phyloP scores from a whole-genome alignment of 108 stramenopile species.

The Pseudonitzschia multiseries region DNA sequence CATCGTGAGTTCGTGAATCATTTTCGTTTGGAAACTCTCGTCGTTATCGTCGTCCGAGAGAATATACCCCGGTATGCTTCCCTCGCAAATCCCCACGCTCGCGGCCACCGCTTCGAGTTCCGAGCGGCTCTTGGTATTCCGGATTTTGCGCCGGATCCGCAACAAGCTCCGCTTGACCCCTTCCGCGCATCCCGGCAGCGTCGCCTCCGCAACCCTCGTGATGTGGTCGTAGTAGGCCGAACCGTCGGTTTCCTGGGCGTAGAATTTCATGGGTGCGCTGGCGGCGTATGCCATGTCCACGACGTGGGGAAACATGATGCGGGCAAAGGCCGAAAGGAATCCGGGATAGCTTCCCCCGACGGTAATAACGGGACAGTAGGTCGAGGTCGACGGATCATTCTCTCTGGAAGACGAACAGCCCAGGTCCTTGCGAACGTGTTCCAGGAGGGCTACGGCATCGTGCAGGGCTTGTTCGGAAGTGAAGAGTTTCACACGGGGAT shows the following conservation, averaged over 20 bases:
- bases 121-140: background rate
- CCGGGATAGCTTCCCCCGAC: conserved; percentile 82
- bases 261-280: conserved; percentile 75
- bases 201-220: conserved; percentile 54
- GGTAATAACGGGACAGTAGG: conserved; percentile 79
- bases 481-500: conserved; percentile 39
- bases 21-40: background rate
- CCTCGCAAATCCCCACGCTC: conserved; percentile 37
- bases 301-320: conserved; percentile 58
- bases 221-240: conserved; percentile 74
- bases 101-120: conserved; percentile 5
- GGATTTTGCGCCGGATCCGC: background rate
- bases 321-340: conserved; percentile 67
- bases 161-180: conserved; percentile 21
- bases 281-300: conserved; percentile 78
- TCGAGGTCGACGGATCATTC: conserved; percentile 35
- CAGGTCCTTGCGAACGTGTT: conserved; percentile 26
- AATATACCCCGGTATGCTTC: conserved; percentile 51
- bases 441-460: conserved; percentile 50
- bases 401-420: conserved; percentile 42
- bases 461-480: conserved; percentile 68
- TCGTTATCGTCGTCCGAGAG: conserved; percentile 15
- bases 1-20: conserved; percentile 78
- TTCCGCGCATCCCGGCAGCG: conserved; percentile 52
- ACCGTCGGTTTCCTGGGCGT: conserved; percentile 67